Base-by-base conservation (phyloP, 176 grass and related monocot genomes). In the Aegilops bicornis region DNA sequence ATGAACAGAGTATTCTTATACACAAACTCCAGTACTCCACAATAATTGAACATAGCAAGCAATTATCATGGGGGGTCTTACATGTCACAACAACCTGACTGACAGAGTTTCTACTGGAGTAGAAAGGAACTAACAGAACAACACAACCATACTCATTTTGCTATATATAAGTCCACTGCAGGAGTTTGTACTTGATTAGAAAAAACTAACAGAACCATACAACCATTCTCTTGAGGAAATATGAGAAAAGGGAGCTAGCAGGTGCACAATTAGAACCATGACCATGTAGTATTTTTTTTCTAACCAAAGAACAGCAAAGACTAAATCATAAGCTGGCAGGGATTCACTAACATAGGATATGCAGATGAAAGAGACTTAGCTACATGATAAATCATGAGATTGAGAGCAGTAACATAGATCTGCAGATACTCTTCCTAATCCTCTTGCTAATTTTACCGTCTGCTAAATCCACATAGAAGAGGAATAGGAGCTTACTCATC, bases 121-220 rank as follows among this genome's bases (percentile, higher is more conserved):
- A 79, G 45, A 86, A 78, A 70, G 25, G 40, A 85, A 64, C 7
- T 37, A 77, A 35, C 31, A 70, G 25, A 29, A 77, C 45, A 64
- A 69, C 29, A 85, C 2, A 25, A 43, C 79, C 59, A 65, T 79
- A 14, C 76, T 42, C 23, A 60, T 43, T 69, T 7, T 14, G 75
- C 23, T 23, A 42, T 72, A 15, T 48, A 48, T 15, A 48, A 48
- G 45, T 48, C 45, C 45, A 47, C n/a, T 17, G 48, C 47, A 70
- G 10, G 11, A 79, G 13, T 59, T 42, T 78, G 13, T 40, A 58
- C 16, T 22, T 20, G 19, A 86, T 58, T 35, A 86, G 32, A 85
- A 65, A 39, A 10, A 20, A 43, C 40, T 43, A 52, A 75, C 60
- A 2, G 11, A 62, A 8, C 37, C 39, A 65, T 16, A 1, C 2